Conservation (phyloP, 768 basidiomycete genomes). For the Phanerochaete carnosa region DNA sequence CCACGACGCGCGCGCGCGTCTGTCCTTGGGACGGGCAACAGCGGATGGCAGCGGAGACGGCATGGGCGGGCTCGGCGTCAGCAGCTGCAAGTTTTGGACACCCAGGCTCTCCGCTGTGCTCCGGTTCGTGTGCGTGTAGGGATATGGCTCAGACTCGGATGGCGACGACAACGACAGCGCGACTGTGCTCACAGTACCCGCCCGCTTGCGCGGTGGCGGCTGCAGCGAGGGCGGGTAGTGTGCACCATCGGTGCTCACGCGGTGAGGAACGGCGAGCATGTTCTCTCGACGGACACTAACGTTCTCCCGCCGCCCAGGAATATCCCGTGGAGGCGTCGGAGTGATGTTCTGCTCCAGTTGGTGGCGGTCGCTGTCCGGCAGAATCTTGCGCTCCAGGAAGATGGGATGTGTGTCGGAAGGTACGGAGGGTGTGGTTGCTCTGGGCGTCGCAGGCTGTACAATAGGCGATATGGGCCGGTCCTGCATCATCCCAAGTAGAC, state of each 20-base stretch:
- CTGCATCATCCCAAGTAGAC: slow-evolving; percentile 47
- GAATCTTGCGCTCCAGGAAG: slow-evolving; percentile 36
- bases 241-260: slow-evolving; percentile 7
- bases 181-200: slow-evolving; percentile 25
- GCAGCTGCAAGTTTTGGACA: slow-evolving; percentile 21
- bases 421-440: slow-evolving; percentile 19
- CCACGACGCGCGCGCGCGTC: slow-evolving; percentile 12
- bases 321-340: background rate
- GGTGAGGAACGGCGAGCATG: background rate
- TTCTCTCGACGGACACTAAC: background rate
- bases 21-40: slow-evolving; percentile 3
- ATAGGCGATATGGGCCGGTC: slow-evolving; percentile 19
- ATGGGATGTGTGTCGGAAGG: slow-evolving; percentile 25
- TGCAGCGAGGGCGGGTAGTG: slow-evolving; percentile 26
- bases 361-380: slow-evolving; percentile 33
- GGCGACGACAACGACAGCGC: slow-evolving; percentile 5
- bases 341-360: slow-evolving; percentile 8
- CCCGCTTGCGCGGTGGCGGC: slow-evolving; percentile 29
- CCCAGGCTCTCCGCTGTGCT: slow-evolving; percentile 35
- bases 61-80: slow-evolving; percentile 15
- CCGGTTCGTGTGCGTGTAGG: slow-evolving; percentile 29
- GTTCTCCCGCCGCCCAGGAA: background rate
- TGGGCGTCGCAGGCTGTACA: slow-evolving; percentile 16
- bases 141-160: slow-evolving; percentile 12
- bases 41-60: background rate